phyloP scores from a whole-genome alignment of 768 basidiomycete species.

The Podaxis sp. region DNA sequence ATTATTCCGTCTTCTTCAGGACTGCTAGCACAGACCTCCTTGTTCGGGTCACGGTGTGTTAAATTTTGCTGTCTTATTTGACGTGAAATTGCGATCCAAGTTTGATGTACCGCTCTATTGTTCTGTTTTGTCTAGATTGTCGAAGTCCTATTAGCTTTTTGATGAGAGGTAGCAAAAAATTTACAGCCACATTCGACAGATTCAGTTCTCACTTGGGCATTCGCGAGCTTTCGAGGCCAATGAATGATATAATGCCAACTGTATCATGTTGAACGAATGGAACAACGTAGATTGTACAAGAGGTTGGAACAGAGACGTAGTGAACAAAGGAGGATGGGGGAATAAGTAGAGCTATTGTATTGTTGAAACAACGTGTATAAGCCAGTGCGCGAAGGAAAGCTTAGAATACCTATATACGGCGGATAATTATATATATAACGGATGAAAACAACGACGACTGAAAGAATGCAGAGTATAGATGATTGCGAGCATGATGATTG shows the following conservation, averaged over 20 bases:
- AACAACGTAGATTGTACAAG: not conserved
- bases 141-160: not conserved
- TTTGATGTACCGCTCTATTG: not conserved
- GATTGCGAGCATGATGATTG: conserved; percentile 7
- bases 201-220: not conserved
- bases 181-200: not conserved
- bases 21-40: not conserved
- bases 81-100: not conserved
- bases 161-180: not conserved
- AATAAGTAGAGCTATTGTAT: not conserved
- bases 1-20: no score
- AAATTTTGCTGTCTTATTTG: not conserved
- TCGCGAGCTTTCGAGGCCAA: not conserved
- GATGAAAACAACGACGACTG: conserved; percentile 6
- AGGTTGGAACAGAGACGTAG: not conserved
- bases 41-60: not conserved
- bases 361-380: not conserved
- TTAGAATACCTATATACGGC: not conserved
- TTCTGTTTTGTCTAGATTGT: not conserved
- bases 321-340: not conserved
- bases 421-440: conserved; percentile 10
- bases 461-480: conserved; percentile 1
- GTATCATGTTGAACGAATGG: not conserved
- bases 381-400: not conserved
- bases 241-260: not conserved